Evolutionary conservation across 306 rosid genomes (phyloP).

Genomic region (Cicer judaicum): DNA sequence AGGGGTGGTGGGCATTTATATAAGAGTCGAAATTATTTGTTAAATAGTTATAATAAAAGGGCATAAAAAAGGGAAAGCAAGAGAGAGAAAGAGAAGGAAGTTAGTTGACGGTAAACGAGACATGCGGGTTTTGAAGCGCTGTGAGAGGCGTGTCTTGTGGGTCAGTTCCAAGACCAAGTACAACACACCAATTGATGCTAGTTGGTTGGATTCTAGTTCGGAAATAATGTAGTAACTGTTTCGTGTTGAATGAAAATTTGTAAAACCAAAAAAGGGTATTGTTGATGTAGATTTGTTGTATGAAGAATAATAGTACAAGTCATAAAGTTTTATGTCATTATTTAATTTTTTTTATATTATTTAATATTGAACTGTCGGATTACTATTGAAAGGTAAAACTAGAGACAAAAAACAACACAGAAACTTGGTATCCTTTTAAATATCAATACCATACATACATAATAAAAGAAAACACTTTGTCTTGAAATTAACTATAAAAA

Average conservation of each 20-base stretch:
- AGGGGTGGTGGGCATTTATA: conserved; percentile 29
- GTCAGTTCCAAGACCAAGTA: conserved; percentile 35
- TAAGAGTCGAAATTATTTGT: background rate
- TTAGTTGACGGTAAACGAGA: conserved; percentile 22
- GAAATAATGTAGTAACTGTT: background rate
- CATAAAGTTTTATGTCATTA: no score
- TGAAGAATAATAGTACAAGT: no score
- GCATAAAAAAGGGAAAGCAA: background rate
- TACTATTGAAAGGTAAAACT: no score
- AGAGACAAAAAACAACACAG: no score
- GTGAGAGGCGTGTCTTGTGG: conserved; percentile 51
- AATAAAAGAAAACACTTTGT: no score
- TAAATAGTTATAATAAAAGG: conserved; percentile 12
- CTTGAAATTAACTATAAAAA: no score
- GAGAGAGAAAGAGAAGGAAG: background rate
- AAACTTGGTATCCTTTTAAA: no score
- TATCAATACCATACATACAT: no score
- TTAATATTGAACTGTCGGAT: no score
- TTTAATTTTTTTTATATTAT: no score
- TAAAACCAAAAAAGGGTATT: background rate
- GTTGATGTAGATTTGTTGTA: no score
- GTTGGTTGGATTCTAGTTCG: conserved; percentile 13
- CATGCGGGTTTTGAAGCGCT: conserved; percentile 39
- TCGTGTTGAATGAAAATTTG: background rate
- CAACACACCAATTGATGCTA: background rate